Evolutionary conservation across 2,329 filamentous ascomycete genomes (phyloP), one percentile per base, ranked within the genome.

Genomic region (Thermochaetoides dissita): DNA sequence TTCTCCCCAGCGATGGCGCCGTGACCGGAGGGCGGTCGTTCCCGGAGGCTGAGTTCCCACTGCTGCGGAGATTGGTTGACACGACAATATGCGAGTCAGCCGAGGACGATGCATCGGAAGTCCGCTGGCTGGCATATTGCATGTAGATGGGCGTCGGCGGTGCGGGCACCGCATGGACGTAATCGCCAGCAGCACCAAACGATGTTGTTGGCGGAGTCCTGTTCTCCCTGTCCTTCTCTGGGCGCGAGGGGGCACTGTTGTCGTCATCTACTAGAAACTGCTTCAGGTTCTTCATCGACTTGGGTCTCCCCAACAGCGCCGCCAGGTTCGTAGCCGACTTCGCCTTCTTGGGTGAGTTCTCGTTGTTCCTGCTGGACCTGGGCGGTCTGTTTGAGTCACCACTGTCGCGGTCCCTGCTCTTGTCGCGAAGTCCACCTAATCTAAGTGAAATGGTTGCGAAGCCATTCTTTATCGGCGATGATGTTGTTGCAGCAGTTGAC

Each of bases 181-280:
- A 24, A 24, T 24, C 17, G 17, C 17, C 17, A 24, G 17, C 49
- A 32, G 41, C 45, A 6, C 46, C 10, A 30, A 24, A 39, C 46
- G 40, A 34, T 44, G 41, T 35, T 47, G 46, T 62, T 1, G 68
- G 65, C 3, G 84, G 84, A 30, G 74, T 79, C 41, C 71, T 72
- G 58, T 94, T 94, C 61, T 94, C 87, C 62, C 94, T 94, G 59
- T 89, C 80, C 53, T 94, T 89, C 80, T 53, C 74, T 80, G 29
- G 60, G 61, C 34, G 63, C 44, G n/a, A 40, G 37, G 45, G 44
- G n/a, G 34, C 30, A 4, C 31, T 36, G 6, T 39, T 41, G 17
- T 49, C 50, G 2, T 49, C 50, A 10, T 53, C 54, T 12, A 11
- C 42, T 10, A 58, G 58, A 37, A 67, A 55, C 44, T 68, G 70